Conservation (phyloP, 768 basidiomycete species). For the Lactarius deliciosus region DNA sequence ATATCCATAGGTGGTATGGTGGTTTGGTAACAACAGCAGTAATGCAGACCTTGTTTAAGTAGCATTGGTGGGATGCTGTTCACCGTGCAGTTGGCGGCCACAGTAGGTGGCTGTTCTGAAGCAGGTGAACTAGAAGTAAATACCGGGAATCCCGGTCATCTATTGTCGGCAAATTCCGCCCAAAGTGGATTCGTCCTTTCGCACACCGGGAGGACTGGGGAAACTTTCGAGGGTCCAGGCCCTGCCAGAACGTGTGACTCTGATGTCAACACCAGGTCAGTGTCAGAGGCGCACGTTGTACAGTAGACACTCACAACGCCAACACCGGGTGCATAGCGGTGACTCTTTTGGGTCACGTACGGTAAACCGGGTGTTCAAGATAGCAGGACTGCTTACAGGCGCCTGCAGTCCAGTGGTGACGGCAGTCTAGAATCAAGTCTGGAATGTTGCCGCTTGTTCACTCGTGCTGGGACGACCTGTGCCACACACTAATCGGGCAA, state of each 20-base stretch:
- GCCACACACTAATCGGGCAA: background rate
- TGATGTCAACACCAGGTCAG: background rate
- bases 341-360: background rate
- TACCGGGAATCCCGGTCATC: background rate
- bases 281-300: background rate
- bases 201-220: background rate
- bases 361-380: background rate
- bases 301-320: background rate
- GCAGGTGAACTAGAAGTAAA: background rate
- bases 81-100: background rate
- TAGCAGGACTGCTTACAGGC: background rate
- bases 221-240: background rate
- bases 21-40: too few species aligned
- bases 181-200: background rate
- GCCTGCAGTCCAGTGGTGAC: background rate
- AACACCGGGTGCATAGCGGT: background rate
- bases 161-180: background rate
- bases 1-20: background rate
- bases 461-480: background rate
- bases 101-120: background rate
- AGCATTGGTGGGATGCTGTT: background rate
- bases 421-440: too few species aligned
- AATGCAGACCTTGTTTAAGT: background rate
- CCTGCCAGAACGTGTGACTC: background rate
- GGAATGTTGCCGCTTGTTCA: background rate